Base-by-base conservation (phyloP, 2,329 filamentous ascomycete species). In the Xylariales sp. region DNA sequence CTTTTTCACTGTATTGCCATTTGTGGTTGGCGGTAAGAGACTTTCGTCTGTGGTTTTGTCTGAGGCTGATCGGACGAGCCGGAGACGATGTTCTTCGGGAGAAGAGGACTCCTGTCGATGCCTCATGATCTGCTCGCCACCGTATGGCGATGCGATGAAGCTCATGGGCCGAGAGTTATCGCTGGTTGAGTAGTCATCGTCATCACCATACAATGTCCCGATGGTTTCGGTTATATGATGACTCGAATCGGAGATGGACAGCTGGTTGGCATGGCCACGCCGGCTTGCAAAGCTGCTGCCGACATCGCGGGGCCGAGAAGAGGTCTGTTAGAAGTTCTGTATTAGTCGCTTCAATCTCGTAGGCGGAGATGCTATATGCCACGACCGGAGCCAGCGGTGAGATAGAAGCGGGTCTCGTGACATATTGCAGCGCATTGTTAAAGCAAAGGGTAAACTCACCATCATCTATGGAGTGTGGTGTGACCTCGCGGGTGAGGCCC, bases 151-250 rank as follows among this genome's bases (percentile, higher is more conserved):
- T 35, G 72, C 73, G 52, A 90, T 73, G 65, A 88, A 93, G 67
- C 86, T 91, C 54, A 90, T 65, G 25, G 86, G 86, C 33, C 85
- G 80, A 29, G 72, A 52, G 16, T 69, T 63, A 42, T 66, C 63
- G 45, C 70, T 69, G n/a, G n/a, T n/a, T 45, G 58, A 49, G 20
- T 60, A 78, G 52, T 79, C 75, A 54, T 87, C 79, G 56, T 80
- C 78, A 58, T 88, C 84, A 56, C 86, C 87, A 65, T 96, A 95
- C 65, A 95, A 78, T 55, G 89, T 89, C 39, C 88, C 88, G 64
- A 95, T 95, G 45, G 88, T 86, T 64, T 95, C 90, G 43, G 89
- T 95, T 60, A 95, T 88, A 77, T 95, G 90, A 67, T 95, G 88
- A 66, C 78, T 88, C 46, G 90, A 86, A 66, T 95, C 89, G 63